Evolutionary conservation across 2,329 filamentous ascomycete species (phyloP).

Genomic region (Metarhizium brunneum): DNA sequence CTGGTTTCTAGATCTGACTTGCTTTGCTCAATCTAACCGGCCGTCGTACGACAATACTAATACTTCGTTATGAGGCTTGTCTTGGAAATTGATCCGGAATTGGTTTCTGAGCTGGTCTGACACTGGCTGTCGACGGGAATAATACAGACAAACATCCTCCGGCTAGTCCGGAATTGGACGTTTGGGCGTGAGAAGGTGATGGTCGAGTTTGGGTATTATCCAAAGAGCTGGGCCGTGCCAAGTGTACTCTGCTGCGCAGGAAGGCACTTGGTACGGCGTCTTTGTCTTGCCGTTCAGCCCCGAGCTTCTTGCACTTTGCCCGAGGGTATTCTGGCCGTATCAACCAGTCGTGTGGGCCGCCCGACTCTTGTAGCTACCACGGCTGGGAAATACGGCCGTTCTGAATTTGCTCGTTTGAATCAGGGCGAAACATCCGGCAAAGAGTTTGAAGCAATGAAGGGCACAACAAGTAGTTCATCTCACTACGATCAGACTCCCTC

Average conservation of each 20-base stretch:
- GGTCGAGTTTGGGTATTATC: slow-evolving; percentile 16
- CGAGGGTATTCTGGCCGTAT: not conserved
- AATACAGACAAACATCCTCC: slow-evolving; percentile 13
- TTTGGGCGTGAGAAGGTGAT: slow-evolving; percentile 17
- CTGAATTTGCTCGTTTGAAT: not conserved
- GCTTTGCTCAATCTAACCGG: slow-evolving; percentile 12
- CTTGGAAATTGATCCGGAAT: slow-evolving; percentile 28
- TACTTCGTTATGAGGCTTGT: slow-evolving; percentile 25
- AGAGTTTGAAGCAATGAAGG: not conserved
- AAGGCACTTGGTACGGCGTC: not conserved
- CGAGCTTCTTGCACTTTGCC: not conserved
- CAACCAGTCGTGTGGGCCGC: not conserved
- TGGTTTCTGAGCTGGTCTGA: slow-evolving; percentile 22
- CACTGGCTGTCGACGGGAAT: slow-evolving; percentile 37
- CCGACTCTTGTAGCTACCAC: not conserved
- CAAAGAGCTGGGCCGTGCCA: slow-evolving; percentile 18
- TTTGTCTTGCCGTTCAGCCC: slow-evolving; percentile 4
- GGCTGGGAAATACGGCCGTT: not conserved
- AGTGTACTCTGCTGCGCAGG: slow-evolving; percentile 22
- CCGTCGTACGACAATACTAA: slow-evolving; percentile 13
- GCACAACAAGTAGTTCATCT: slow-evolving; percentile 14
- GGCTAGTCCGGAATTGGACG: not conserved
- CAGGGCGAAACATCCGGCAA: not conserved
- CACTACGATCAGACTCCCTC: slow-evolving; percentile 10
- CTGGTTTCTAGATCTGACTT: slow-evolving; percentile 17